Percentiles rank a stretch among this genome's conserved stretches.
Conservation (phyloP, 805 yeast species). For the Yarrowia sp. region DNA sequence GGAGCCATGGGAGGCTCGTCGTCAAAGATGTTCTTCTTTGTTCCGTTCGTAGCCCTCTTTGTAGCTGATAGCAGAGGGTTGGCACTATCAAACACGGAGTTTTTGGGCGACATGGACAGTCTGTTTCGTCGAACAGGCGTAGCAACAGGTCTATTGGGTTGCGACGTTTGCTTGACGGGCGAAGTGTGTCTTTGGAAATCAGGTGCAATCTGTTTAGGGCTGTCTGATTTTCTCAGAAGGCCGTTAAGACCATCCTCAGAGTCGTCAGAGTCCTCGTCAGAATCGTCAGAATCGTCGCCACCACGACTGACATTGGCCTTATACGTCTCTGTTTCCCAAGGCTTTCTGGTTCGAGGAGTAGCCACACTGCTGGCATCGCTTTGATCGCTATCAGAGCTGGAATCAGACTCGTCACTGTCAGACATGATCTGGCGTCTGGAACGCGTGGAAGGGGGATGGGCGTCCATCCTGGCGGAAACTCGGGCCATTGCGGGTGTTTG, state of each 20-base stretch:
- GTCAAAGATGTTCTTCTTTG: conserved; percentile 9
- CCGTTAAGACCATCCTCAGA: conserved; percentile 14
- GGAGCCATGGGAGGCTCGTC: conserved; percentile 11
- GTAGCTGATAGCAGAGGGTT: conserved; percentile 12
- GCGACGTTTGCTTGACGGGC: neutral
- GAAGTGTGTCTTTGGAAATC: conserved; percentile 23
- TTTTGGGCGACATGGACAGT: conserved; percentile 30
- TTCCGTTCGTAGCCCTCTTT: neutral
- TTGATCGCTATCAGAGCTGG: neutral
- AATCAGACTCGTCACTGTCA: conserved; percentile 19
- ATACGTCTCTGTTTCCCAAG: conserved; percentile 12
- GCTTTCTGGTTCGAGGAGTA: conserved; percentile 13
- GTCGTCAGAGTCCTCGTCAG: conserved; percentile 31
- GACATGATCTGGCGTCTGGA: conserved; percentile 22
- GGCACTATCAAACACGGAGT: conserved; percentile 7
- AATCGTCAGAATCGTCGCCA: neutral
- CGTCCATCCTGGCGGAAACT: conserved; percentile 10
- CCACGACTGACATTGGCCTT: neutral
- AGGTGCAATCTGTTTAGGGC: conserved; percentile 24
- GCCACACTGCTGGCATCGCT: conserved; percentile 17
- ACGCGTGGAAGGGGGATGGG: conserved; percentile 24
- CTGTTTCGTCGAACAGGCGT: conserved; percentile 27
- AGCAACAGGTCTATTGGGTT: conserved; percentile 9
- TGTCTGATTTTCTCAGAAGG: conserved; percentile 2
- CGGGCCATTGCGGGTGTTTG: conserved; percentile 8